Evolutionary conservation across 129 eudicot genomes (phyloP).

Genomic region (Tagetes erecta): DNA sequence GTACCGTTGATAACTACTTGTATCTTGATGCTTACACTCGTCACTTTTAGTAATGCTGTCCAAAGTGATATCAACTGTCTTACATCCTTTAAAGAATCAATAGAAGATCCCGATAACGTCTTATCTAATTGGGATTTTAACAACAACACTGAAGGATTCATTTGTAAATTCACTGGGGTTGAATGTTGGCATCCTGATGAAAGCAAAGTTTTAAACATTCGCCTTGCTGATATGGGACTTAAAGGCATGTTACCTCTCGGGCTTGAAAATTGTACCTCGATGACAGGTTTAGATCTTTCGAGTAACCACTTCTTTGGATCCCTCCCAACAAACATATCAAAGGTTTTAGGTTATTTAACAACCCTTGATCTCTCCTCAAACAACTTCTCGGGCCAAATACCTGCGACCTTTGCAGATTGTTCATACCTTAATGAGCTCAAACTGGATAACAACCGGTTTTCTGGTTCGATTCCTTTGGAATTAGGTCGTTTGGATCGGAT

Average conservation of each 20-base stretch:
- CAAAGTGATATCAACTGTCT: slow-evolving; percentile 68
- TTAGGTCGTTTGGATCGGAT: slow-evolving; percentile 55
- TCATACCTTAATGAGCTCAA: slow-evolving; percentile 54
- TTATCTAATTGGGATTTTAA: slow-evolving; percentile 69
- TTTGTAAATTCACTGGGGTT: slow-evolving; percentile 67
- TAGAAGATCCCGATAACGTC: slow-evolving; percentile 55
- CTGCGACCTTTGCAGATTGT: slow-evolving; percentile 50
- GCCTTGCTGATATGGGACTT: slow-evolving; percentile 64
- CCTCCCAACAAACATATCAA: slow-evolving; percentile 60
- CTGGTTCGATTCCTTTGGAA: slow-evolving; percentile 69
- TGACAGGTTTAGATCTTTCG: slow-evolving; percentile 85
- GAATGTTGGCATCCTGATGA: slow-evolving; percentile 88
- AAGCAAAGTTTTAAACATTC: slow-evolving; percentile 60
- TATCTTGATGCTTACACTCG: slow-evolving; percentile 26
- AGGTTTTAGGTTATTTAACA: slow-evolving; percentile 39
- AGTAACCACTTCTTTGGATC: slow-evolving; percentile 56
- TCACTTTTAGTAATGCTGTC: slow-evolving; percentile 36
- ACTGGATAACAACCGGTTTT: slow-evolving; percentile 64
- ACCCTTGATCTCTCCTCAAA: slow-evolving; percentile 81
- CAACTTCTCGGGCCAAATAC: slow-evolving; percentile 68
- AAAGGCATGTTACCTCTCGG: slow-evolving; percentile 71
- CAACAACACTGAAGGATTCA: slow-evolving; percentile 59
- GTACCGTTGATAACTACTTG: slow-evolving; percentile 16
- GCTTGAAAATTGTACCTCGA: slow-evolving; percentile 49
- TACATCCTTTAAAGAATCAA: slow-evolving; percentile 45